Percentiles rank a stretch among this genome's conserved stretches.
phyloP scores from a whole-genome alignment of 441 rosid species.

The Arabidopsis lyrata region DNA sequence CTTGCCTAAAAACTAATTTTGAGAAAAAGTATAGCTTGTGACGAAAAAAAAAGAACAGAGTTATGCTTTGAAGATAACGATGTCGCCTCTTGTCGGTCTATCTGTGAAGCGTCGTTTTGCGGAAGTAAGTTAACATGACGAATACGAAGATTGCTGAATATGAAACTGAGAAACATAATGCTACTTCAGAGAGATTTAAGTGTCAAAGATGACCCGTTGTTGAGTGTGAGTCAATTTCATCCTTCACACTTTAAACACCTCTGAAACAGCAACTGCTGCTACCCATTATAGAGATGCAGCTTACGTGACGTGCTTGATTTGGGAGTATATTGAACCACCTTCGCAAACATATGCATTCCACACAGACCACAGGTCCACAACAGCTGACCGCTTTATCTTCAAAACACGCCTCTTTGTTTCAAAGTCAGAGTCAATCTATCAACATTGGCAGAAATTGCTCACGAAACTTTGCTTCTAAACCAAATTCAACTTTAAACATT shows the following conservation, averaged over 20 bases:
- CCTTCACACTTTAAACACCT: neutral
- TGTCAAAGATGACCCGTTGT: neutral
- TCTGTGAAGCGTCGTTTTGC: neutral
- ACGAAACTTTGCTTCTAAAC: neutral
- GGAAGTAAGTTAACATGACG: neutral
- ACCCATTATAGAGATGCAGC: neutral
- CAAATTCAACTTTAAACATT: neutral
- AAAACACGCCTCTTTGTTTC: neutral
- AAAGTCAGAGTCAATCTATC: neutral
- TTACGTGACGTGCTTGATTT: conserved; percentile 1
- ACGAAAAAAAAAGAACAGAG: neutral
- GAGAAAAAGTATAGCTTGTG: too few relatives aligned
- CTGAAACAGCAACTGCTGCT: neutral
- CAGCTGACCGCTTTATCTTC: neutral
- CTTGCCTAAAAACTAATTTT: neutral
- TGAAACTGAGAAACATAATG: neutral
- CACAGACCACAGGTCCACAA: conserved; percentile 10
- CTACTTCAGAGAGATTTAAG: neutral
- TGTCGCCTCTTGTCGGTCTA: neutral
- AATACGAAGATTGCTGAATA: neutral
- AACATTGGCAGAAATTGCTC: neutral
- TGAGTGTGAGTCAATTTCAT: neutral
- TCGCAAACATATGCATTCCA: neutral
- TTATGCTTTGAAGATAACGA: neutral
- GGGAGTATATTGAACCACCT: neutral